Evolutionary conservation across 208 protist species (phyloP).

Genomic region (Trypanosoma scelopori): DNA sequence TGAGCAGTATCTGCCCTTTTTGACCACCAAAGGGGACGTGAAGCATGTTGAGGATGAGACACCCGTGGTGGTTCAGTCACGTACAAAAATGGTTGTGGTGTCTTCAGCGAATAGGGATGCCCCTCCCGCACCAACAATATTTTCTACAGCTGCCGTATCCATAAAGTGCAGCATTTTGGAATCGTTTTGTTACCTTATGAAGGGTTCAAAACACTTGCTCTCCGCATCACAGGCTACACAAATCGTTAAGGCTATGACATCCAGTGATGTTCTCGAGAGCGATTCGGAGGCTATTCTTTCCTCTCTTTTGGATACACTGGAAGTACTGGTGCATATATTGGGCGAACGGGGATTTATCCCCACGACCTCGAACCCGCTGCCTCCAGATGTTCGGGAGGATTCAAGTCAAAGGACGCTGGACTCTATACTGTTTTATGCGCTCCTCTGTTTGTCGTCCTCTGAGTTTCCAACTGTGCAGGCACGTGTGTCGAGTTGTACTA

Average conservation of each 20-base stretch:
- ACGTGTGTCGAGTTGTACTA: slow-evolving; percentile 36
- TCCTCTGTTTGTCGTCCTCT: slow-evolving; percentile 57
- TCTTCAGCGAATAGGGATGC: slow-evolving; percentile 35
- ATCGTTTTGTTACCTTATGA: slow-evolving; percentile 61
- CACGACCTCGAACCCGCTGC: slow-evolving; percentile 52
- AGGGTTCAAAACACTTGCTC: slow-evolving; percentile 62
- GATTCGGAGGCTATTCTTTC: slow-evolving; percentile 66
- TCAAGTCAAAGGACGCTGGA: slow-evolving; percentile 70
- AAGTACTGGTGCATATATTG: slow-evolving; percentile 42
- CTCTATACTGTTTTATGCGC: slow-evolving; percentile 76
- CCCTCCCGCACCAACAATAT: slow-evolving; percentile 53
- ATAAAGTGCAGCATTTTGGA: slow-evolving; percentile 79
- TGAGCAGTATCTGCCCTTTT: slow-evolving; percentile 87
- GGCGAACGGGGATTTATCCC: slow-evolving; percentile 57
- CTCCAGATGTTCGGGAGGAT: slow-evolving; percentile 45
- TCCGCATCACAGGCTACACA: slow-evolving; percentile 55
- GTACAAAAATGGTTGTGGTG: slow-evolving; percentile 65
- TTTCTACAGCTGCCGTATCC: slow-evolving; percentile 78
- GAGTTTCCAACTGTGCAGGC: slow-evolving; percentile 44
- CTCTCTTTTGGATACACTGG: slow-evolving; percentile 54
- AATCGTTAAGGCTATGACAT: slow-evolving; percentile 66
- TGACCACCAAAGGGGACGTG: slow-evolving; percentile 49
- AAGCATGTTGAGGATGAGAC: slow-evolving; percentile 38
- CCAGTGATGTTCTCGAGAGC: slow-evolving; percentile 58
- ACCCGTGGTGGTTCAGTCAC: slow-evolving; percentile 39